Conservation (phyloP, 1,139 yeast species). For the Spencermartinsiella ligniputridi region DNA sequence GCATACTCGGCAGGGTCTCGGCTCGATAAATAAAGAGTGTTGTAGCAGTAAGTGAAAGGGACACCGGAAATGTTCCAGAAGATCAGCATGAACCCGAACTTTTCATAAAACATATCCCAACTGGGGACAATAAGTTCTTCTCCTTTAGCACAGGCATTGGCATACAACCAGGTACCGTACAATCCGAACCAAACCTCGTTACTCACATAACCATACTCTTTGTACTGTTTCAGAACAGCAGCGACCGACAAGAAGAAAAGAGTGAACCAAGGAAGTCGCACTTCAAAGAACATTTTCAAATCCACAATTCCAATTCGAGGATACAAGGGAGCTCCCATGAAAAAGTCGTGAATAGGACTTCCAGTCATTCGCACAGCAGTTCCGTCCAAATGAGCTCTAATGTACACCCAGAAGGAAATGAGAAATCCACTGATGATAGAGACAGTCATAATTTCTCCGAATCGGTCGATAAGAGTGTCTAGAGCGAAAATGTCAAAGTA, state of each 20-base stretch:
- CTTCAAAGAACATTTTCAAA: conserved; percentile 95
- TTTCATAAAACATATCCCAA: conserved; percentile 99
- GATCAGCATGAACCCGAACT: conserved; percentile 94
- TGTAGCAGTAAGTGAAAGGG: conserved; percentile 95
- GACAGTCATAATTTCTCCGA: conserved; percentile 90
- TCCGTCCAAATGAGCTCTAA: conserved; percentile 43
- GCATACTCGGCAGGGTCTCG: conserved; percentile 80
- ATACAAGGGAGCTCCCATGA: conserved; percentile 96
- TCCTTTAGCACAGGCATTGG: conserved; percentile 96
- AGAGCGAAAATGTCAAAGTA: conserved; percentile 68
- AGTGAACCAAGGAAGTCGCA: conserved; percentile 94
- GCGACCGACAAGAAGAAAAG: conserved; percentile 74
- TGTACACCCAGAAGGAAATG: conserved; percentile 65
- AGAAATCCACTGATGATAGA: conserved; percentile 75
- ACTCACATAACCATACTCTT: conserved; percentile 70
- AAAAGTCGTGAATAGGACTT: conserved; percentile 80
- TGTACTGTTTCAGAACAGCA: conserved; percentile 72
- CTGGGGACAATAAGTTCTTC: conserved; percentile 96
- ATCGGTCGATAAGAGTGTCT: conserved; percentile 68
- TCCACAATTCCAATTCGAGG: conserved; percentile 93
- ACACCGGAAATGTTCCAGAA: conserved; percentile 99
- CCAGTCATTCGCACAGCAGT: conserved; percentile 86
- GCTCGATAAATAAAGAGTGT: conserved; percentile 74
- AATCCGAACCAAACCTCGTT: conserved; percentile 72
- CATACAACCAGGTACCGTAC: conserved; percentile 89